phyloP scores from a whole-genome alignment of 2,329 filamentous ascomycete species.

The Curvularia sp. region DNA sequence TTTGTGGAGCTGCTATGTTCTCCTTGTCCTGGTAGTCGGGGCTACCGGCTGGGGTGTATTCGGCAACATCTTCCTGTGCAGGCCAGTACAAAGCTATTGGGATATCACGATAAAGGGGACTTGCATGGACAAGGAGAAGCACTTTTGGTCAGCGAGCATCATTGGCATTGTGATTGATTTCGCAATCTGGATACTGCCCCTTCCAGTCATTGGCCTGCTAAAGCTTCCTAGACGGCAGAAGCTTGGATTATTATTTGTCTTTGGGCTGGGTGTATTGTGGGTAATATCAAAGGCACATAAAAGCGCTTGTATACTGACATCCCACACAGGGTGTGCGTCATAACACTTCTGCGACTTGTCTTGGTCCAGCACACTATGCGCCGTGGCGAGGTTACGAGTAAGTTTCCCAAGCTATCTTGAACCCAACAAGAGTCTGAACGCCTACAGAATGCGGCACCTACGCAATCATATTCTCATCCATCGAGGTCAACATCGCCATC shows the following conservation, averaged over 20 bases:
- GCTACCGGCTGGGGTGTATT: conserved; percentile 37
- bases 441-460: conserved; percentile 47
- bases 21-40: conserved; percentile 29
- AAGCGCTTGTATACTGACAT: not conserved
- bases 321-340: conserved; percentile 35
- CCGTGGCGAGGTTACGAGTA: conserved; percentile 33
- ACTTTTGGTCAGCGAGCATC: conserved; percentile 37
- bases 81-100: conserved; percentile 39
- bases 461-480: conserved; percentile 51
- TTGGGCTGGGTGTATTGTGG: conserved; percentile 49
- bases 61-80: conserved; percentile 41
- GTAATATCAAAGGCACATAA: conserved; percentile 6
- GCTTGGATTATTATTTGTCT: conserved; percentile 41
- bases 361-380: conserved; percentile 32
- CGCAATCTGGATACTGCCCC: conserved; percentile 42
- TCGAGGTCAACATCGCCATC: conserved; percentile 55
- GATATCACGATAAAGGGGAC: conserved; percentile 22
- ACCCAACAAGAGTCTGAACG: not conserved
- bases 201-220: conserved; percentile 39
- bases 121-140: conserved; percentile 34
- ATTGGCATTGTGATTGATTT: conserved; percentile 42
- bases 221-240: conserved; percentile 45
- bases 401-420: conserved; percentile 4
- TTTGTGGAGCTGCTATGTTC: conserved; percentile 21
- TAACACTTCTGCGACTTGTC: conserved; percentile 39